Evolutionary conservation across 305 asterid species (phyloP).

Genomic region (Coffea humblotiana): DNA sequence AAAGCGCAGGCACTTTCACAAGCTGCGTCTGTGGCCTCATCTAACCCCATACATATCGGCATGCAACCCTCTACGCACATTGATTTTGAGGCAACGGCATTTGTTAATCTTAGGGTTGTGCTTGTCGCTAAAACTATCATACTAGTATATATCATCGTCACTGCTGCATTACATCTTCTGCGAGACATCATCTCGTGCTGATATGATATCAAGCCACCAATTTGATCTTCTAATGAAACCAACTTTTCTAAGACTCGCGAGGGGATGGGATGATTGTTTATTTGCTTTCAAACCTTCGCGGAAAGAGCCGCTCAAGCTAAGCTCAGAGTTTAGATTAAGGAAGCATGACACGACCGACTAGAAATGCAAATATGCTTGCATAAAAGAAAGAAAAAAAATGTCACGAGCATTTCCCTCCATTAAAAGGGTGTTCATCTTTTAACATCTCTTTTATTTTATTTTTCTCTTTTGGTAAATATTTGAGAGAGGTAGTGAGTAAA

Average conservation of each 20-base stretch:
- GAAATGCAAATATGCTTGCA: neutral
- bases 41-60: conserved; percentile 12
- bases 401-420: too few relatives aligned
- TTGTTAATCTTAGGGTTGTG: too few relatives aligned
- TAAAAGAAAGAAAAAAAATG: neutral
- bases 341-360: neutral
- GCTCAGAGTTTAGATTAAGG: too few relatives aligned
- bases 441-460: too few relatives aligned
- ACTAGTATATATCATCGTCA: neutral
- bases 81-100: neutral
- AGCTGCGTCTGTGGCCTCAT: neutral
- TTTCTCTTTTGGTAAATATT: neutral
- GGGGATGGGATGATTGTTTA: too few relatives aligned
- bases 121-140: neutral
- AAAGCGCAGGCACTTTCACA: conserved; percentile 4
- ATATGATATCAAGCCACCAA: neutral
- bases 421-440: too few relatives aligned
- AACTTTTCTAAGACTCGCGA: too few relatives aligned
- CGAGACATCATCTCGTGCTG: neutral
- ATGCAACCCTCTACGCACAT: conserved; percentile 7
- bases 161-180: neutral
- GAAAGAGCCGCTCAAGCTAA: too few relatives aligned
- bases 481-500: neutral
- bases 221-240: neutral
- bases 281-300: too few relatives aligned